Conservation (phyloP, 2,329 filamentous ascomycete genomes). For the Blastomyces parvus region DNA sequence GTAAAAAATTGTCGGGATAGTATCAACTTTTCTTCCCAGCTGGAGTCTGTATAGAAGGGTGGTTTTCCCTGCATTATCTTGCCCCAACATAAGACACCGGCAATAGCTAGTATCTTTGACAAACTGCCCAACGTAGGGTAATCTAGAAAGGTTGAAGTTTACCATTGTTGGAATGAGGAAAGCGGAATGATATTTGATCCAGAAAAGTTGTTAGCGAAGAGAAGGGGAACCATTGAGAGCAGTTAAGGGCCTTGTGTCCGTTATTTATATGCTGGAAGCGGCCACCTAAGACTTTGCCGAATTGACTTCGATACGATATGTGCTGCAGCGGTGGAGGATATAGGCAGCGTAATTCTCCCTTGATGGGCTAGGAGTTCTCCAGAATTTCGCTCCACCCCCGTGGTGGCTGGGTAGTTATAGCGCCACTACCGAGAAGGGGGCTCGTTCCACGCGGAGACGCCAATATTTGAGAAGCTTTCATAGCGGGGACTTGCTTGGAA, state of each 20-base stretch:
- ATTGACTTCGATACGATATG: background rate
- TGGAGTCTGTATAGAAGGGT: constrained; percentile 7
- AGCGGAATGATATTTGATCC: background rate
- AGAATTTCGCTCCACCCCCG: background rate
- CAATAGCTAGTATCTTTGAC: background rate
- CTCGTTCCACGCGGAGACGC: background rate
- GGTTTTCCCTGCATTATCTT: constrained; percentile 2
- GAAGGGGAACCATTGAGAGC: background rate
- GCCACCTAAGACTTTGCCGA: background rate
- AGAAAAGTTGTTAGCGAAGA: background rate
- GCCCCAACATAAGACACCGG: background rate
- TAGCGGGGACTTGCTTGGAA: background rate
- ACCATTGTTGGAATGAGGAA: constrained; percentile 12
- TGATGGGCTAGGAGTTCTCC: background rate
- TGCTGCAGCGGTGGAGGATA: background rate
- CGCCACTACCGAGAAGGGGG: background rate
- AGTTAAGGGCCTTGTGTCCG: too few relatives aligned
- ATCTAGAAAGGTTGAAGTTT: constrained; percentile 16
- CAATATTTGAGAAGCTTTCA: background rate
- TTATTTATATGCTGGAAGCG: background rate
- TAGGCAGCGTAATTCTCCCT: background rate
- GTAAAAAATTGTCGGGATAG: constrained; percentile 4
- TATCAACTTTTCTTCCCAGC: background rate
- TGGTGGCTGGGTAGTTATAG: background rate
- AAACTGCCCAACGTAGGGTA: background rate